phyloP scores from a whole-genome alignment of 1,139 yeast genomes.

The Starmera stellimalicola region DNA sequence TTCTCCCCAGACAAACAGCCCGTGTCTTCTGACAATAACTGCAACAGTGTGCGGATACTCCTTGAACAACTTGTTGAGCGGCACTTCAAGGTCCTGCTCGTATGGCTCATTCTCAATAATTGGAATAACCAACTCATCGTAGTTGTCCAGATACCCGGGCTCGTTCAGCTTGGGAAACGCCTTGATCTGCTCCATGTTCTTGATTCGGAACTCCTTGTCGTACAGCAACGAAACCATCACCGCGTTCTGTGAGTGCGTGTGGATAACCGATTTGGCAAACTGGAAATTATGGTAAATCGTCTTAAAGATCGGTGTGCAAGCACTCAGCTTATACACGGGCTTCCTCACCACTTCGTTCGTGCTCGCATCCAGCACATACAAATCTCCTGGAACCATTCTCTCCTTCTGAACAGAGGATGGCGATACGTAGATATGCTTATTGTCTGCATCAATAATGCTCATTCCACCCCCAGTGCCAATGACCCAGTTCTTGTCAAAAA shows the following conservation, averaged over 20 bases:
- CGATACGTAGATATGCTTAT: slow-evolving; percentile 59
- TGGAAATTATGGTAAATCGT: slow-evolving; percentile 46
- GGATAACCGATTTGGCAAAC: slow-evolving; percentile 87
- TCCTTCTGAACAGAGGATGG: slow-evolving; percentile 97
- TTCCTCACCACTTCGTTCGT: slow-evolving; percentile 58
- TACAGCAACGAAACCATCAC: slow-evolving; percentile 71
- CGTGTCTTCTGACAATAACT: slow-evolving; percentile 85
- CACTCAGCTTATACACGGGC: slow-evolving; percentile 67
- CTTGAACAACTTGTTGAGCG: slow-evolving; percentile 52
- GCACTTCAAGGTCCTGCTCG: slow-evolving; percentile 75
- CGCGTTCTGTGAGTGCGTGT: slow-evolving; percentile 87
- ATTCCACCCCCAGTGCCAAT: slow-evolving; percentile 97
- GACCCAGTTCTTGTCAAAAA: slow-evolving; percentile 83
- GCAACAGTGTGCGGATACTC: slow-evolving; percentile 76
- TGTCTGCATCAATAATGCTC: slow-evolving; percentile 53
- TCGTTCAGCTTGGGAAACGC: slow-evolving; percentile 57
- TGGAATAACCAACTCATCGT: slow-evolving; percentile 73
- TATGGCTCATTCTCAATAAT: slow-evolving; percentile 86
- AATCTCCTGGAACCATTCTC: slow-evolving; percentile 68
- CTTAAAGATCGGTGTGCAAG: slow-evolving; percentile 84
- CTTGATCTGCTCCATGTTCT: slow-evolving; percentile 85
- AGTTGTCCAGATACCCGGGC: slow-evolving; percentile 56
- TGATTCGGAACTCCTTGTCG: slow-evolving; percentile 62
- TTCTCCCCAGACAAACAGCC: slow-evolving; percentile 94
- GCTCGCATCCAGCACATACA: slow-evolving; percentile 64